Evolutionary conservation across 2,329 filamentous ascomycete genomes (phyloP).

Genomic region (Macroventuria anomochaeta): DNA sequence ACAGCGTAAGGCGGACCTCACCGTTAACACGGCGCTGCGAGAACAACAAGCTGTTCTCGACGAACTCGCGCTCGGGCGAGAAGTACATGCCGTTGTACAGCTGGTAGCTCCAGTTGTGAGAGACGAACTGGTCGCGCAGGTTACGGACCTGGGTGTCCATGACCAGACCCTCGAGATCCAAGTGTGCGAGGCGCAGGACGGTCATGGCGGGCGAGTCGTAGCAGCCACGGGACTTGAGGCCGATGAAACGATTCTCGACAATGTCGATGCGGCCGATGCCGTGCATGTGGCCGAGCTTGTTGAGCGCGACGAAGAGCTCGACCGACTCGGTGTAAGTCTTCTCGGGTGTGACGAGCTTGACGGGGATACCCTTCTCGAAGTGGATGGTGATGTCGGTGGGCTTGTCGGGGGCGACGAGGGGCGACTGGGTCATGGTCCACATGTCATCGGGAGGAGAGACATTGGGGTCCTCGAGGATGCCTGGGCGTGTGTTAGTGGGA

Average conservation of each 20-base stretch:
- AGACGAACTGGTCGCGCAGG: conserved; percentile 74
- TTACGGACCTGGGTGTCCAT: conserved; percentile 72
- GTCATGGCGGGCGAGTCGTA: conserved; percentile 66
- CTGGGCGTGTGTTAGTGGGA: conserved; percentile 23
- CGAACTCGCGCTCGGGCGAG: conserved; percentile 73
- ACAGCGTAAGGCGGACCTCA: conserved; percentile 66
- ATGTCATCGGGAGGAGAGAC: conserved; percentile 75
- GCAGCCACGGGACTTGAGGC: conserved; percentile 80
- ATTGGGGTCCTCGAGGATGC: conserved; percentile 69
- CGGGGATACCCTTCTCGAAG: conserved; percentile 78
- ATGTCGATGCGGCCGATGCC: conserved; percentile 85
- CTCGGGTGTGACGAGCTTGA: conserved; percentile 65
- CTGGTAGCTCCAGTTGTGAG: conserved; percentile 54
- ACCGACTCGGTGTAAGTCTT: conserved; percentile 72
- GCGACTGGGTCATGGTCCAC: conserved; percentile 78
- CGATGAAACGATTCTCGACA: conserved; percentile 81
- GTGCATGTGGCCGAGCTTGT: conserved; percentile 73
- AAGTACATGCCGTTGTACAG: conserved; percentile 71
- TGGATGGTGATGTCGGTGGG: conserved; percentile 73
- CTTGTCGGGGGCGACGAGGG: conserved; percentile 71
- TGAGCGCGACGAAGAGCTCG: conserved; percentile 74
- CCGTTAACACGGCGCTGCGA: conserved; percentile 51
- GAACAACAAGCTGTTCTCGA: conserved; percentile 63
- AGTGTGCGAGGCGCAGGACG: conserved; percentile 62
- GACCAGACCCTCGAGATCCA: conserved; percentile 70